These are phyloP conservation scores for Ramaria rubella DNA, from an alignment of 768 basidiomycete species.

Conservation along the genomic window DNA sequence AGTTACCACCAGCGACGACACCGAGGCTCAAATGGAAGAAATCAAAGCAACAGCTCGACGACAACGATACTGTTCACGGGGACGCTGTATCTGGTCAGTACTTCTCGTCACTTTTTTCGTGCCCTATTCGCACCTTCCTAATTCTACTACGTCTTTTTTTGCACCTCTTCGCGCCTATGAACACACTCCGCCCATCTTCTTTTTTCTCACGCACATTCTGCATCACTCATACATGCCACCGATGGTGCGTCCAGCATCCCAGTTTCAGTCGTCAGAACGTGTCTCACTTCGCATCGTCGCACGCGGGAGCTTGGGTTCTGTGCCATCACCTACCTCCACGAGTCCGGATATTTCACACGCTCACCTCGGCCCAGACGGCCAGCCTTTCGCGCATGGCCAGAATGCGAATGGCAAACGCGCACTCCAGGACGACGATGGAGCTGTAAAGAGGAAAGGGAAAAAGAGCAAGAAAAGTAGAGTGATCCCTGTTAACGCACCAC, in stretches of 20 bases:
- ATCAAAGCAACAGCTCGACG: background rate
- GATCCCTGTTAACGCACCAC: background rate
- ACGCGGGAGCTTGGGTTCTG: conserved; percentile 29
- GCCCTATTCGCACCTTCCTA: background rate
- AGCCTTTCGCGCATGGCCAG: conserved; percentile 21
- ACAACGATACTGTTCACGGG: background rate
- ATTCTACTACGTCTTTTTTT: background rate
- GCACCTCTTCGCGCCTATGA: background rate
- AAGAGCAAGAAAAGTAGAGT: conserved; percentile 1
- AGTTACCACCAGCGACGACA: background rate
- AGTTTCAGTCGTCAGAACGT: conserved; percentile 46
- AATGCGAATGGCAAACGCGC: conserved; percentile 30
- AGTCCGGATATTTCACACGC: conserved; percentile 26
- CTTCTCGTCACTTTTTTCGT: background rate
- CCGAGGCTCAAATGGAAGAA: background rate
- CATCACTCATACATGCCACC: background rate
- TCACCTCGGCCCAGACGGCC: conserved; percentile 22
- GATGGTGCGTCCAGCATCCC: conserved; percentile 2
- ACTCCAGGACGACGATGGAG: conserved; percentile 17
- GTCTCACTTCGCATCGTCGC: conserved; percentile 55
- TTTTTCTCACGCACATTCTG: background rate
- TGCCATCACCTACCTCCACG: conserved; percentile 28
- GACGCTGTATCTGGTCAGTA: background rate
- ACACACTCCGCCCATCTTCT: background rate
- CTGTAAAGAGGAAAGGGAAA: background rate